phyloP scores from a whole-genome alignment of 1,139 yeast genomes.

The Pneumocystis murina region DNA sequence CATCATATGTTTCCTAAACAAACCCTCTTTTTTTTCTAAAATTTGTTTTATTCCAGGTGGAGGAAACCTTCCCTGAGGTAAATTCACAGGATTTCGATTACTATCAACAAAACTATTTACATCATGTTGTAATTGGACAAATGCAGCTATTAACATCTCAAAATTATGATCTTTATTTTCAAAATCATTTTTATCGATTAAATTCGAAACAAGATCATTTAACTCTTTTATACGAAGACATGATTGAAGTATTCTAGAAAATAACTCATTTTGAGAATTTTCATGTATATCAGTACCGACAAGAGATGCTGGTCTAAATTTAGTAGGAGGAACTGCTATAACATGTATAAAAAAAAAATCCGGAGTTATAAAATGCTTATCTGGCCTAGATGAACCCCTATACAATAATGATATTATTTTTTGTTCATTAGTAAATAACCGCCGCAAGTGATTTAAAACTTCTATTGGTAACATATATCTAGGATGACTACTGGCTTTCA shows the following conservation, averaged over 20 bases:
- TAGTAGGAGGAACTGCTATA: conserved; percentile 86
- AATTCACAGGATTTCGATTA: conserved; percentile 61
- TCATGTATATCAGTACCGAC: conserved; percentile 94
- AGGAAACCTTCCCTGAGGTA: conserved; percentile 48
- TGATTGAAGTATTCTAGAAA: conserved; percentile 66
- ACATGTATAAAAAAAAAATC: conserved; percentile 83
- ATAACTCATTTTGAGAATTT: conserved; percentile 78
- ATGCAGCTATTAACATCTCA: conserved; percentile 69
- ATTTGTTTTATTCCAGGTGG: conserved; percentile 96
- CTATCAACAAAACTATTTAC: conserved; percentile 90
- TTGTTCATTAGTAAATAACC: conserved; percentile 62
- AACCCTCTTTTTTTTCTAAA: conserved; percentile 94
- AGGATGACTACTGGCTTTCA: conserved; percentile 33
- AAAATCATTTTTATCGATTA: conserved; percentile 18
- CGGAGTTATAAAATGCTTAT: conserved; percentile 38
- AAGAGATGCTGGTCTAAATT: conserved; percentile 93
- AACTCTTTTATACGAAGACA: conserved; percentile 73
- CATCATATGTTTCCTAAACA: conserved; percentile 98
- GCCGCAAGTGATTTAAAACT: conserved; percentile 58
- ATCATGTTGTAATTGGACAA: conserved; percentile 87
- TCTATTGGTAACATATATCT: conserved; percentile 76
- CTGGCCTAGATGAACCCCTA: conserved; percentile 15
- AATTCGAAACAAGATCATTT: conserved; percentile 41
- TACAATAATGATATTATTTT: conserved; percentile 35
- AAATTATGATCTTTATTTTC: conserved; percentile 16